Base-by-base conservation (phyloP, 495 filamentous ascomycete genomes). In the Aspergillus ostianus region DNA sequence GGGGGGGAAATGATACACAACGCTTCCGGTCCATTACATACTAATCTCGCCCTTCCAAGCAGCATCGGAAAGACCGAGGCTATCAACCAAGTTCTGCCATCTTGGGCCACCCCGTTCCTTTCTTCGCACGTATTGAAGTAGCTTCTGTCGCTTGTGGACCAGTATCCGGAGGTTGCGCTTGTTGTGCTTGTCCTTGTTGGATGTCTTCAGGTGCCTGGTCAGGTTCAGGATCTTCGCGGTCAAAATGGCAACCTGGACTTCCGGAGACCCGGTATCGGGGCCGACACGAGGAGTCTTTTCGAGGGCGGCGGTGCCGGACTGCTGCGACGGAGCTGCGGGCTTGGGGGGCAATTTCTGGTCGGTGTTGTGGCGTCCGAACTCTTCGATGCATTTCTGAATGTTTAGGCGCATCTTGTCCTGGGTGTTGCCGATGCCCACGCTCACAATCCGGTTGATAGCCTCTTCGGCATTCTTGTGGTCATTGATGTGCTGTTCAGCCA, bases 161-260 rank as follows among this genome's bases (percentile, higher is more conserved):
- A 99, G 77, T 55, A 92, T 55, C 56, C 90, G 78, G 67, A 99
- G 66, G 78, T 94, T 96, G 63, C 92, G 83, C 82, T 94, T 96
- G 75, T 97, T 97, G 65, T 91, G 84, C 79, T 94, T 97, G 70
- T 99, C 94, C 65, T 86, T 79, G 52, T 78, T 79, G 53, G 71
- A 66, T 4, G 70, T 73, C 55, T 90, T 67, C 21, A 82, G 67
- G 53, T 82, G 79, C 60, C 86, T 77, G 32, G 88, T 85, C 52
- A 98, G 72, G 47, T 90, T 88, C 55, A 90, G 75, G 66, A 99
- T 99, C 80, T 97, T 97, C 51, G 90, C 83, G 9, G 94, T 99
- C 70, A 99, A 74, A 63, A 99, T 94, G n/a, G 92, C 93, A 62
- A 93, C 91, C 79, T 99, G 94, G 49, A 99, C 94, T 74, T 99